Evolutionary conservation across 768 basidiomycete genomes (phyloP).

Genomic region (Mycena pura): DNA sequence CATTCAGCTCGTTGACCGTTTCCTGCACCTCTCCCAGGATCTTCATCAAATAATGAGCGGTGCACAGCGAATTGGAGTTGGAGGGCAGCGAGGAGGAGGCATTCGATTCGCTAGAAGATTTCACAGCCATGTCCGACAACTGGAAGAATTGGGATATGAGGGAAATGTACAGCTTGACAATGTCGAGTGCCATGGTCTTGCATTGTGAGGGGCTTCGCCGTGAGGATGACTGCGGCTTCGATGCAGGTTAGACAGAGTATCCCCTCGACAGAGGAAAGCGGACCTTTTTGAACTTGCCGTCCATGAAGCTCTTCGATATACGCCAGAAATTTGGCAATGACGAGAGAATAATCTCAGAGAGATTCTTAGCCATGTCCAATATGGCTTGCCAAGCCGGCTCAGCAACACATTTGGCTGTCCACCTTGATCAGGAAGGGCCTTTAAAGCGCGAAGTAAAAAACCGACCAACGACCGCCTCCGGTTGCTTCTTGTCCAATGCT

Average conservation of each 20-base stretch:
- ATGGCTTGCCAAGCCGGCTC: slow-evolving; percentile 85
- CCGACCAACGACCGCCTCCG: slow-evolving; percentile 68
- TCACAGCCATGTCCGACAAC: slow-evolving; percentile 79
- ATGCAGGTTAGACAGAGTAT: background rate
- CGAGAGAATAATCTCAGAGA: slow-evolving; percentile 87
- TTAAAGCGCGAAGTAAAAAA: background rate
- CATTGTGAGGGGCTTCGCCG: slow-evolving; percentile 86
- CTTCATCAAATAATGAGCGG: slow-evolving; percentile 79
- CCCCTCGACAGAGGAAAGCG: background rate
- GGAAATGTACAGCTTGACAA: slow-evolving; percentile 85
- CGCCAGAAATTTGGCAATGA: slow-evolving; percentile 94
- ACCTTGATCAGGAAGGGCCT: slow-evolving; percentile 2
- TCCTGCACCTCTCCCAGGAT: slow-evolving; percentile 88
- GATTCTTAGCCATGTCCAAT: slow-evolving; percentile 77
- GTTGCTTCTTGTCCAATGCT: slow-evolving; percentile 67
- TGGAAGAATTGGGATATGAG: slow-evolving; percentile 87
- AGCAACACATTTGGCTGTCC: slow-evolving; percentile 69
- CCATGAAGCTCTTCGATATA: slow-evolving; percentile 88
- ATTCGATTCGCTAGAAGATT: slow-evolving; percentile 50
- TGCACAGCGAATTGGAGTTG: slow-evolving; percentile 83
- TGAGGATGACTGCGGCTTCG: slow-evolving; percentile 38
- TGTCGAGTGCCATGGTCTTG: slow-evolving; percentile 86
- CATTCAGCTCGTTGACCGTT: slow-evolving; percentile 78
- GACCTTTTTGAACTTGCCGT: slow-evolving; percentile 93
- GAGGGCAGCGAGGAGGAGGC: slow-evolving; percentile 67